Evolutionary conservation across 2,329 filamentous ascomycete genomes (phyloP), one percentile per base, ranked within the genome.

Genomic region (Venturia effusa): DNA sequence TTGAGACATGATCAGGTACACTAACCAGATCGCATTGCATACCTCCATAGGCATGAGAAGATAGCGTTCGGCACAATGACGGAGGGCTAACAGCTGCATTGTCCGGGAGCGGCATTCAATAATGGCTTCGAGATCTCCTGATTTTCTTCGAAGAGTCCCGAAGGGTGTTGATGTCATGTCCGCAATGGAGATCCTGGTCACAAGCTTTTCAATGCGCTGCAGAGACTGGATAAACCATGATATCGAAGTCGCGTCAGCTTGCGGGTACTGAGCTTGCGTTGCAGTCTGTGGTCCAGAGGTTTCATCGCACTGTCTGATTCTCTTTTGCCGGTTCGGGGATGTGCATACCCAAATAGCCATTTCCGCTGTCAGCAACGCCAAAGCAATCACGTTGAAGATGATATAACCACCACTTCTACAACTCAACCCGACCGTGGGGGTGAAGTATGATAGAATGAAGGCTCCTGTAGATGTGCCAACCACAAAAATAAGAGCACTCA

Each of bases 401-500:
- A 62, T 15, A 22, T 62, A 64, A 5, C 63, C 51, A 5, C 55
- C 57, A 45, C 37, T 62, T 11, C 63, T 45, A 62, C 63, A 64
- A 24, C 7, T 30, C 10, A 64, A 39, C 17, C 63, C 63, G 15
- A 64, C 63, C 10, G 63, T 64, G 13, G 63, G 63, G 13, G 63
- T 64, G 30, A 64, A 64, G 45, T 34, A 64, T 1, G 37, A 48
- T 19, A 64, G 19, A 30, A 64, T 61, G 24, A 64, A 64, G n/a
- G 57, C 63, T 8, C 63, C 63, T 2, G 40, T 30, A 40, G 19
- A 24, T 43, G 57, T 64, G 7, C 63, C 63, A 54, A 22, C 59
- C 17, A 64, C 63, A 45, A 7, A 37, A 13, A 43, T 10, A 40
- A 64, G 0, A 11, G 59, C 55, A 22, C 22, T 41, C 34, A 51